Base-by-base conservation (phyloP, 805 yeast species). In the Spathaspora girioi region DNA sequence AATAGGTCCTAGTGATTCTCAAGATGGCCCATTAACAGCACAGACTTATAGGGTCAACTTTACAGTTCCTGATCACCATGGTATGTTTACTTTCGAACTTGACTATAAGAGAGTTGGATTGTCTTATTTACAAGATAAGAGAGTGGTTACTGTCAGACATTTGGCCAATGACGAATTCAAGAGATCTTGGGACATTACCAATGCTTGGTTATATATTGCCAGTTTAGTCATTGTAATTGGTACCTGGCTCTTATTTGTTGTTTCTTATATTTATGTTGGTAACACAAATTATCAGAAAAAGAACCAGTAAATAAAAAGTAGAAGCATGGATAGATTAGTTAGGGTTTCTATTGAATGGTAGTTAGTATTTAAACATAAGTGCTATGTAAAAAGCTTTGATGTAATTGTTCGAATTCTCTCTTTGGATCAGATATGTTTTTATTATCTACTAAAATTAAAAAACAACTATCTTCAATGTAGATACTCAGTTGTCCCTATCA, bases 81-180 rank as follows among this genome's bases (percentile, higher is more conserved):
- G 99, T 51, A 87, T 94, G 80, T 94, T 91, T 73, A 88, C 97
- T 1, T 91, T 89, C 66, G 78, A 78, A 54, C 77, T 87, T 45
- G 86, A 87, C 60, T 92, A 92, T 74, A 80, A 80, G 66, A 83
- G 96, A 64, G 75, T 81, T 12, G 98, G 98, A 5, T 76, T 78
- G 59, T 76, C 88, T 20, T 91, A 76, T 67, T 65, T 93, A 49
- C 75, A 75, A 26, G 89, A 86, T 59, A 77, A 80, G 54, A 78
- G 78, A 50, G 83, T 87, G 17, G 89, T 90, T 49, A 84, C 98
- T 1, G 84, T 94, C 45, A 84, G 98, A 68, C 98, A 94, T 68
- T 79, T 89, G 62, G 97, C 98, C 53, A 93, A 92, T 67, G 96
- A 94, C 66, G 99, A 96, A 73, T 94, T 84, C 75, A 84, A 86